phyloP scores from a whole-genome alignment of 257 asterid species.

The Salvia miltiorrhiza region DNA sequence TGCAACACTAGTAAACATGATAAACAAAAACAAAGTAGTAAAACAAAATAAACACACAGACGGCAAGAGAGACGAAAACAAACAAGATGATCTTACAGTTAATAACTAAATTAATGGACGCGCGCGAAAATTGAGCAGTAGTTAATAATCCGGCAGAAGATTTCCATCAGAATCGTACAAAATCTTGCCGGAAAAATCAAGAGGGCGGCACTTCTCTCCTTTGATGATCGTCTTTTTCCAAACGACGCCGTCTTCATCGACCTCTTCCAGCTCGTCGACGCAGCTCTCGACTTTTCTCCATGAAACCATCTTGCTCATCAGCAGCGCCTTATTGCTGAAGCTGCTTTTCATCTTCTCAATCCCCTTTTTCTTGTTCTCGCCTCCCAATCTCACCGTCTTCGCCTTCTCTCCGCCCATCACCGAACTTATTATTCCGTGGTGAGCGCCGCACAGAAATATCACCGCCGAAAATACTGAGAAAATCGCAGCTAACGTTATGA shows the following conservation, averaged over 20 bases:
- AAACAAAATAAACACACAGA: no score
- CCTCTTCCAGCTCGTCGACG: background rate
- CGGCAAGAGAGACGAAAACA: no score
- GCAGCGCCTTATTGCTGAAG: constrained; percentile 54
- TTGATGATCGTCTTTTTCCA: constrained; percentile 79
- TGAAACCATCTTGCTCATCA: constrained; percentile 53
- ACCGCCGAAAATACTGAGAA: constrained; percentile 26
- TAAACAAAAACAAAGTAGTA: no score
- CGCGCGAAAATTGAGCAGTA: no score
- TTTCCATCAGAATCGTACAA: constrained; percentile 69
- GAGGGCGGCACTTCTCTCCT: constrained; percentile 77
- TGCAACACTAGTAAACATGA: no score
- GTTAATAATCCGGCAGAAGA: constrained; percentile 35
- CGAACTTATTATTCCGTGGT: constrained; percentile 6
- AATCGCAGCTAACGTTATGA: constrained; percentile 25
- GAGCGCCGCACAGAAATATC: constrained; percentile 50
- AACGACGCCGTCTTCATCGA: constrained; percentile 32
- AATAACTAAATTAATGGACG: background rate
- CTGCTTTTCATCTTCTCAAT: constrained; percentile 38
- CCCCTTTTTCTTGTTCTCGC: constrained; percentile 14
- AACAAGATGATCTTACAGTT: background rate
- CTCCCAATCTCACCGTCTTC: constrained; percentile 44
- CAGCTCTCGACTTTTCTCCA: constrained; percentile 57
- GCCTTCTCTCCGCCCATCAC: background rate
- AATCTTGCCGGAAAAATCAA: constrained; percentile 73